A percentile compares a stretch with the other conserved stretches of the same genome.
Evolutionary conservation across 192 early-diverging fungal genomes (phyloP).

Genomic region (Phycomyces blakesleeanus): DNA sequence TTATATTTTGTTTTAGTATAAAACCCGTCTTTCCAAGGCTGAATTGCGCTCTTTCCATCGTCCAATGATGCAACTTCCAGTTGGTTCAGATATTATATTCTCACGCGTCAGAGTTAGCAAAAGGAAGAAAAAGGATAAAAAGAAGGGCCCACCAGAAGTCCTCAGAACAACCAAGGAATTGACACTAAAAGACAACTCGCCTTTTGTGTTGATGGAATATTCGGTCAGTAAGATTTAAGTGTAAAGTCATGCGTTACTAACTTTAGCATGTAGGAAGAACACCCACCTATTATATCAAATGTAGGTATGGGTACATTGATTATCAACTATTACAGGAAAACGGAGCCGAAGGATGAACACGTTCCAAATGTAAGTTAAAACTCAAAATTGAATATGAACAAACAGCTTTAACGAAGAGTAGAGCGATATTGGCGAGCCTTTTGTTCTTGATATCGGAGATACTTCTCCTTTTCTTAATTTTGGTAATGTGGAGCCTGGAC

Average conservation of each 20-base stretch:
- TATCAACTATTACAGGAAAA: slow-evolving; percentile 95
- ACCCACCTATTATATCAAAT: slow-evolving; percentile 89
- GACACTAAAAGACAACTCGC: slow-evolving; percentile 79
- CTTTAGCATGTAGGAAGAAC: slow-evolving; percentile 66
- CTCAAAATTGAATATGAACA: slow-evolving; percentile 1
- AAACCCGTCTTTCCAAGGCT: slow-evolving; percentile 71
- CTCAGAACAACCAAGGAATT: slow-evolving; percentile 85
- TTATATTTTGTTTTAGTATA: slow-evolving; percentile 59
- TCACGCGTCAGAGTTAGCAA: slow-evolving; percentile 70
- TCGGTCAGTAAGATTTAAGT: slow-evolving; percentile 42
- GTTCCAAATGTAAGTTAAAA: slow-evolving; percentile 57
- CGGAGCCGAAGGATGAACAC: slow-evolving; percentile 71
- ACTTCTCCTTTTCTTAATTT: slow-evolving; percentile 92
- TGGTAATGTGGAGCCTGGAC: slow-evolving; percentile 90
- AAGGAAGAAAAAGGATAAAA: slow-evolving; percentile 72
- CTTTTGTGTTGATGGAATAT: slow-evolving; percentile 87
- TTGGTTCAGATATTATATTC: slow-evolving; percentile 61
- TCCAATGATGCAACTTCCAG: slow-evolving; percentile 65
- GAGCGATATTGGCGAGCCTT: slow-evolving; percentile 76
- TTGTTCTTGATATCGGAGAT: slow-evolving; percentile 84
- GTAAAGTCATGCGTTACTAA: neutral
- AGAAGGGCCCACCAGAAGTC: slow-evolving; percentile 60
- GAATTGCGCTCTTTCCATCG: slow-evolving; percentile 91
- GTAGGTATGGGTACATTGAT: slow-evolving; percentile 93
- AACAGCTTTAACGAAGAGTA: slow-evolving; percentile 16